Evolutionary conservation across 2,329 filamentous ascomycete species (phyloP).

Genomic region (Paecilomyces sp.): DNA sequence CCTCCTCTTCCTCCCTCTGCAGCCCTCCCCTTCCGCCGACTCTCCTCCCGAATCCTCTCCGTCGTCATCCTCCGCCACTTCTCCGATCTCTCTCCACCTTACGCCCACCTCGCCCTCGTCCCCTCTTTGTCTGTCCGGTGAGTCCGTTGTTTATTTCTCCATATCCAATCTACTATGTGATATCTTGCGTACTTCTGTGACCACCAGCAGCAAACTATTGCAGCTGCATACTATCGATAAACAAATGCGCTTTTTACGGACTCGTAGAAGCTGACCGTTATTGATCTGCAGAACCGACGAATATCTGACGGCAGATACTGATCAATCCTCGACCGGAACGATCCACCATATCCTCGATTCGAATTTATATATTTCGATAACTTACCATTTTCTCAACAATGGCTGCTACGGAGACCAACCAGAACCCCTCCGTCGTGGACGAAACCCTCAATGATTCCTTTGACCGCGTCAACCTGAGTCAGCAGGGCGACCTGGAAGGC

Average conservation of each 20-base stretch:
- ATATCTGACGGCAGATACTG: neutral
- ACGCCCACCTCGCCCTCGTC: slow-evolving; percentile 6
- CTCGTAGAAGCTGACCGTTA: neutral
- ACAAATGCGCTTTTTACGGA: neutral
- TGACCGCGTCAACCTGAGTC: slow-evolving; percentile 60
- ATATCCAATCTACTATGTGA: slow-evolving; percentile 1
- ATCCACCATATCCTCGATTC: neutral
- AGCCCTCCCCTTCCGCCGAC: neutral
- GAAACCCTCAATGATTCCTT: slow-evolving; percentile 55
- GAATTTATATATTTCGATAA: neutral
- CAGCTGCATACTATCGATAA: neutral
- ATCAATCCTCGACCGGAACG: neutral
- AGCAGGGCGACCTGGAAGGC: slow-evolving; percentile 63
- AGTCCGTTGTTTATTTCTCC: slow-evolving; percentile 1
- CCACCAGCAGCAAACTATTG: neutral
- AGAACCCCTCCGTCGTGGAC: slow-evolving; percentile 52
- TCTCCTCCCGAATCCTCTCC: slow-evolving; percentile 5
- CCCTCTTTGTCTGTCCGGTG: slow-evolving; percentile 3
- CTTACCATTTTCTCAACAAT: slow-evolving; percentile 35
- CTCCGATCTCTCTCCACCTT: slow-evolving; percentile 9
- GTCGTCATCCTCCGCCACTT: slow-evolving; percentile 15
- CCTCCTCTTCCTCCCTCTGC: slow-evolving; percentile 5
- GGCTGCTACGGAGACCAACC: slow-evolving; percentile 52
- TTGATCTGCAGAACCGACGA: neutral
- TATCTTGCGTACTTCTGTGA: neutral